Base-by-base conservation (phyloP, 805 yeast genomes). In the Metahyphopichia silvanorum region DNA sequence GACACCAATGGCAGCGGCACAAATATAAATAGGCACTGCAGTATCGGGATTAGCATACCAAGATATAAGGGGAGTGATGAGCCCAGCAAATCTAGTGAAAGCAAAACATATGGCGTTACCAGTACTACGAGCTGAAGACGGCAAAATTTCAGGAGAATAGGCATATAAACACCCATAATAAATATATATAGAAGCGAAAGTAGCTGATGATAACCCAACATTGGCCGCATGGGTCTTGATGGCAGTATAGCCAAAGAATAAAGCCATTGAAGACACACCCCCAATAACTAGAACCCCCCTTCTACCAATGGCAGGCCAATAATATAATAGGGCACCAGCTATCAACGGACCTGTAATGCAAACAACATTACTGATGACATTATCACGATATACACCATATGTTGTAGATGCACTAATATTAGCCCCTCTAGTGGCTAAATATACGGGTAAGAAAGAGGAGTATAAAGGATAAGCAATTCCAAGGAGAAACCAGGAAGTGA, bases 221-320 rank as follows among this genome's bases (percentile, higher is more conserved):
- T 76, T 77, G 21, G 55, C 53, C 23, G 70, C 57, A 29, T 72
- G 62, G 1, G 76, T 71, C 49, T 70, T 66, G 8, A 77, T 76
- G 1, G 77, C 71, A 14, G 85, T 79, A 47, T 78, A 78, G 29
- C 82, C 82, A 46, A 78, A 78, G 38, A 79, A 53, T 32, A 79
- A 68, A 1, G 74, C 76, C 70, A 77, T 76, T 1, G 77, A 58
- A 16, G 69, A 43, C 8, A 78, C 24, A 3, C 78, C 74, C 24
- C 83, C 80, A 34, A 73, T 59, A 1, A 61, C 57, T 69, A 79
- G 62, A 1, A 79, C 69, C 16, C 82, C 83, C 43, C 76, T 63
- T 48, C 82, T 63, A 8, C 82, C 81, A 17, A 77, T 50, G 2
- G 31, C 28, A 3, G 55, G 59, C 30, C 54, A 25, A 33, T 44